A percentile compares a stretch with the other conserved stretches of the same genome.
Conservation (phyloP, 345 rosid genomes). For the Eucalyptus brandiana region DNA sequence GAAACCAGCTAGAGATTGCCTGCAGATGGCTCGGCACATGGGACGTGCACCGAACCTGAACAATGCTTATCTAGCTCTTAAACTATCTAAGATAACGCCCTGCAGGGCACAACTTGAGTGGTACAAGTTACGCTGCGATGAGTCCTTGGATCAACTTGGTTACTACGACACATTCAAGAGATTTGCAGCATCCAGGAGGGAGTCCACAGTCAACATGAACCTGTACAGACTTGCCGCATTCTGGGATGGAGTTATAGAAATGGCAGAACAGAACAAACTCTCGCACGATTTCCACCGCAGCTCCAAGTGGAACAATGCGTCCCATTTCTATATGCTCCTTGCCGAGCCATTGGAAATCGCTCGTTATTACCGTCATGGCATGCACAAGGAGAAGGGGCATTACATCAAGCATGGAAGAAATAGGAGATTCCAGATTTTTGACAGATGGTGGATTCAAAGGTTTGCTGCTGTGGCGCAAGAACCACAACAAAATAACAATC, state of each 20-base stretch:
- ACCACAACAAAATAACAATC: not conserved
- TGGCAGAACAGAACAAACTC: constrained; percentile 23
- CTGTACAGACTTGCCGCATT: fast-evolving
- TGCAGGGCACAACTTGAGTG: too few relatives aligned
- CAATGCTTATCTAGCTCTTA: too few relatives aligned
- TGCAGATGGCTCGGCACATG: too few relatives aligned
- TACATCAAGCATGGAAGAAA: constrained; percentile 48
- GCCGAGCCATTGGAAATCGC: constrained; percentile 91
- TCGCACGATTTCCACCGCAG: constrained; percentile 54
- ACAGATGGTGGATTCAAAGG: constrained; percentile 45
- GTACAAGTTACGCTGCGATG: too few relatives aligned
- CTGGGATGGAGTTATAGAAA: fast-evolving
- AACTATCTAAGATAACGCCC: too few relatives aligned
- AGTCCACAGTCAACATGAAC: too few relatives aligned
- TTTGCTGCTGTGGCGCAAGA: not conserved
- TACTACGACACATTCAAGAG: too few relatives aligned
- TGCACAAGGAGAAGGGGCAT: constrained; percentile 14
- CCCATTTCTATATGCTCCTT: constrained; percentile 59
- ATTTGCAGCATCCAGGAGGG: too few relatives aligned
- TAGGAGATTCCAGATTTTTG: constrained; percentile 60
- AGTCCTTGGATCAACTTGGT: fast-evolving
- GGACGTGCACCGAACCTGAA: too few relatives aligned
- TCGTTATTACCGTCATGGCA: constrained; percentile 31
- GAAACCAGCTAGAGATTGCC: fast-evolving
- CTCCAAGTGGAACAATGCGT: constrained; percentile 51